A percentile compares a stretch with the other conserved stretches of the same genome.
Evolutionary conservation across 2,329 filamentous ascomycete species (phyloP).

Genomic region (Aureobasidium uvarum): DNA sequence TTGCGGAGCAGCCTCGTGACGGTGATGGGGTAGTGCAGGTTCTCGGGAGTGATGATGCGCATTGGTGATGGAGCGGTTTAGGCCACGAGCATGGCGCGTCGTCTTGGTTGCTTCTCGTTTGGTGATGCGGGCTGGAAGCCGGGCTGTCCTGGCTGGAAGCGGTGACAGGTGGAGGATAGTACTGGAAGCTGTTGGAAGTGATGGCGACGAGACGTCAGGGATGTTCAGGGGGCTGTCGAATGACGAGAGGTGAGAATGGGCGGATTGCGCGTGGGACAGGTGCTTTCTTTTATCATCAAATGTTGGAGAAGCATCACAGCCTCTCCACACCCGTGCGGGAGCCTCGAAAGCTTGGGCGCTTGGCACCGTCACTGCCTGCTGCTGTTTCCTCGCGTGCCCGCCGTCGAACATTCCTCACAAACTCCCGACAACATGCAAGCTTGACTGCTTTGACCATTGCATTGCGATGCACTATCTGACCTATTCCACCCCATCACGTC

Average conservation of each 20-base stretch:
- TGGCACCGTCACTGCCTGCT: slow-evolving; percentile 2
- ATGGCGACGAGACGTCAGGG: background rate
- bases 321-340: background rate
- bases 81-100: slow-evolving; percentile 25
- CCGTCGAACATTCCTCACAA: background rate
- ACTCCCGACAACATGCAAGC: background rate
- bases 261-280: background rate
- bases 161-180: background rate
- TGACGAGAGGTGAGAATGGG: background rate
- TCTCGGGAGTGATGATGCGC: slow-evolving; percentile 50
- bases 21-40: slow-evolving; percentile 87
- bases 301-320: slow-evolving; percentile 9
- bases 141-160: background rate
- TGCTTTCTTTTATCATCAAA: slow-evolving; percentile 18
- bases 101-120: slow-evolving; percentile 11
- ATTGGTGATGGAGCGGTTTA: slow-evolving; percentile 37
- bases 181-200: background rate
- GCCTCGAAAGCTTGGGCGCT: background rate
- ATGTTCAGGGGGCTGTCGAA: background rate
- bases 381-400: slow-evolving; percentile 2
- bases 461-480: background rate
- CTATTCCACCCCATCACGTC: slow-evolving; percentile 25
- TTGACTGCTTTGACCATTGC: background rate
- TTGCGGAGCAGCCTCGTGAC: slow-evolving; percentile 79
- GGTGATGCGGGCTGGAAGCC: background rate